Evolutionary conservation across 495 filamentous ascomycete species (phyloP).

Genomic region (Jackrogersella minutella): DNA sequence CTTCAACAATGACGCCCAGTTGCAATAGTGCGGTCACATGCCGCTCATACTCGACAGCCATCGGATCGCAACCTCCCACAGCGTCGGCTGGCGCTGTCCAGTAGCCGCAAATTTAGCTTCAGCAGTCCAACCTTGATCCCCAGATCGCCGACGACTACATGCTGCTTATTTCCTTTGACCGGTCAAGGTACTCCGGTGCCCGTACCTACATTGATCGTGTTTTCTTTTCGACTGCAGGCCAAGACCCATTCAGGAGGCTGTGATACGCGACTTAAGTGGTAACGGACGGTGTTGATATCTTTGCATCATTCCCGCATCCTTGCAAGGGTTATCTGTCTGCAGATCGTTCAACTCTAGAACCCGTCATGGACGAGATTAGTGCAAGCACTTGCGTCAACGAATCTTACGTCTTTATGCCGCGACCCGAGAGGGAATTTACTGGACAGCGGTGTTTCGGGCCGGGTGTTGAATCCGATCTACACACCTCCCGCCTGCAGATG

Average conservation of each 20-base stretch:
- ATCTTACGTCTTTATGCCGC: constrained; percentile 16
- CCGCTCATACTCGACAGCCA: constrained; percentile 22
- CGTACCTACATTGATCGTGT: constrained; percentile 16
- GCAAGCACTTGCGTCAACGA: constrained; percentile 22
- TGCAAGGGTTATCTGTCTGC: constrained; percentile 30
- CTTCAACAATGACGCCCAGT: constrained; percentile 15
- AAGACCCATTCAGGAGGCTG: constrained; percentile 20
- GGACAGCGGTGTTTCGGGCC: constrained; percentile 27
- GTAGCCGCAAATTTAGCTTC: constrained; percentile 22
- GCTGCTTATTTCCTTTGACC: constrained; percentile 21
- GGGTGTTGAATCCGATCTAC: constrained; percentile 36
- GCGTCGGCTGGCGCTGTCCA: constrained; percentile 19
- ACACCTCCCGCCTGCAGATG: constrained; percentile 30
- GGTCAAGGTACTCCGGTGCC: constrained; percentile 1
- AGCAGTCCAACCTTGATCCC: constrained; percentile 13
- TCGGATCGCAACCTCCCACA: constrained; percentile 39
- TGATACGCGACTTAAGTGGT: constrained; percentile 21
- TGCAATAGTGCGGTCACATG: constrained; percentile 31
- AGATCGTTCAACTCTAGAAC: constrained; percentile 25
- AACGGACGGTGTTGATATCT: constrained; percentile 17
- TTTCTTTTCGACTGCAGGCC: constrained; percentile 28
- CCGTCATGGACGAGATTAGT: constrained; percentile 5
- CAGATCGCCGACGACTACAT: constrained; percentile 27
- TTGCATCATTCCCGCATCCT: constrained; percentile 26
- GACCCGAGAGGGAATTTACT: constrained; percentile 27